Conservation (phyloP, 441 rosid genomes). For the Euphorbia schlechtendalii region DNA sequence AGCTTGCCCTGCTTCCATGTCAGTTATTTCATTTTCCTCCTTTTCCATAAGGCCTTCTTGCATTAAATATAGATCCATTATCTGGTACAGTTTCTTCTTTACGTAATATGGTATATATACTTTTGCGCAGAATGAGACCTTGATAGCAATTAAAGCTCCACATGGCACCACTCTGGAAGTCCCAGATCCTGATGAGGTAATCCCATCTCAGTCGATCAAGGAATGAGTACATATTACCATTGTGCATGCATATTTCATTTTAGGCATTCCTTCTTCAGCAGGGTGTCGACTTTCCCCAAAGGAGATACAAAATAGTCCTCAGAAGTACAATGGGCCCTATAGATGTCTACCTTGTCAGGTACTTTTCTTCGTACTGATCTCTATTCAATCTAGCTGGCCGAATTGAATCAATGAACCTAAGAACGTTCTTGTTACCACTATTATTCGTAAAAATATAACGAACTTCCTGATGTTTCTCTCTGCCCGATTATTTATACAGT, state of each 20-base stretch:
- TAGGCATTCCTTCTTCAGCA: constrained; percentile 27
- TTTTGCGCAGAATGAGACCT: constrained; percentile 70
- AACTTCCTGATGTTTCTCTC: constrained; percentile 14
- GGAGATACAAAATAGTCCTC: constrained; percentile 86
- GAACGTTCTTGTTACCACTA: too few relatives aligned
- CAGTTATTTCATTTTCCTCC: constrained; percentile 15
- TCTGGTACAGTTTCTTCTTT: constrained; percentile 1
- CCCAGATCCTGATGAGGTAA: constrained; percentile 99
- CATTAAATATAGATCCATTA: constrained; percentile 6
- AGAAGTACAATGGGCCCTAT: constrained; percentile 99
- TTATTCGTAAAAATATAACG: background rate
- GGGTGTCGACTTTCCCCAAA: constrained; percentile 87
- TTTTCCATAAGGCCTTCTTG: constrained; percentile 9
- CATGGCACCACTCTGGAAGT: constrained; percentile 98
- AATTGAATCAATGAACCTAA: too few relatives aligned
- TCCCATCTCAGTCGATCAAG: constrained; percentile 19
- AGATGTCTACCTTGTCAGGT: constrained; percentile 98
- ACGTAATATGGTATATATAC: constrained; percentile 15
- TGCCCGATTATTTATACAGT: constrained; percentile 27
- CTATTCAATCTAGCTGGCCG: constrained; percentile 1
- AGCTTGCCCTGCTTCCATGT: constrained; percentile 92
- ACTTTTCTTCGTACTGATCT: constrained; percentile 16
- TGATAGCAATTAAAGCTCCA: constrained; percentile 97
- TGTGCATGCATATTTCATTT: background rate
- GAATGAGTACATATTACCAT: background rate